Conservation (phyloP, 2,329 filamentous ascomycete genomes). For the Rhytidhysteron rufulum region DNA sequence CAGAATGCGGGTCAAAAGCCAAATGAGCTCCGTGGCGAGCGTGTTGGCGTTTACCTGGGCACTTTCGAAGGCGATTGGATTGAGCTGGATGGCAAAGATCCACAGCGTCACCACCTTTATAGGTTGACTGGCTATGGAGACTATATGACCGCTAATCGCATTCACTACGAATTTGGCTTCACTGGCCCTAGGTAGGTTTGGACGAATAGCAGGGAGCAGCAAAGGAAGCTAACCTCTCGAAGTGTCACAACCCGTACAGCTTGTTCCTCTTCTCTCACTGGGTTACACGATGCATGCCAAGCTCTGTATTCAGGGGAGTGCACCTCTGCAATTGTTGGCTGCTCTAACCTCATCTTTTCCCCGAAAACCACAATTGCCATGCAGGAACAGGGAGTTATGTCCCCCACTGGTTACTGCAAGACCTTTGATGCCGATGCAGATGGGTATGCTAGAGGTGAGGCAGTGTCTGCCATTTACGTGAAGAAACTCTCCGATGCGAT, state of each 20-base stretch:
- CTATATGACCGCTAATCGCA: too few relatives aligned
- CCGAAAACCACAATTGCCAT: constrained; percentile 19
- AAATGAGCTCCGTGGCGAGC: constrained; percentile 7
- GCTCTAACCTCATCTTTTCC: constrained; percentile 19
- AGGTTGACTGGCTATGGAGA: neutral
- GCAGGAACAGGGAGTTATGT: constrained; percentile 13
- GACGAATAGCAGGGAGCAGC: neutral
- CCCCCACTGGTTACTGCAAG: constrained; percentile 15
- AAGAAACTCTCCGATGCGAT: constrained; percentile 22
- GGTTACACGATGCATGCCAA: constrained; percentile 16
- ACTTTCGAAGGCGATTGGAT: neutral
- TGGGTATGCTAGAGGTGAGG: constrained; percentile 27
- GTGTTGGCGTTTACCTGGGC: constrained; percentile 8
- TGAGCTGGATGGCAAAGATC: neutral
- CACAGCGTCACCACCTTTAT: neutral
- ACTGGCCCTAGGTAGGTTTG: neutral
- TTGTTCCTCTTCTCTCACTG: constrained; percentile 32
- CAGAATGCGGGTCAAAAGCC: constrained; percentile 7
- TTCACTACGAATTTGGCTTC: neutral
- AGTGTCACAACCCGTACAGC: constrained; percentile 37
- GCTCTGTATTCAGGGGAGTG: constrained; percentile 9
- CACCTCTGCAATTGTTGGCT: constrained; percentile 12
- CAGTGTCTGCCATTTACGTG: constrained; percentile 20
- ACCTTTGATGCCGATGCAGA: constrained; percentile 19
- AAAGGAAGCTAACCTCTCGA: neutral